Percentiles rank a stretch among this genome's conserved stretches.
phyloP scores from a whole-genome alignment of 2,329 filamentous ascomycete species.

The Golovinomyces cichoracearum region DNA sequence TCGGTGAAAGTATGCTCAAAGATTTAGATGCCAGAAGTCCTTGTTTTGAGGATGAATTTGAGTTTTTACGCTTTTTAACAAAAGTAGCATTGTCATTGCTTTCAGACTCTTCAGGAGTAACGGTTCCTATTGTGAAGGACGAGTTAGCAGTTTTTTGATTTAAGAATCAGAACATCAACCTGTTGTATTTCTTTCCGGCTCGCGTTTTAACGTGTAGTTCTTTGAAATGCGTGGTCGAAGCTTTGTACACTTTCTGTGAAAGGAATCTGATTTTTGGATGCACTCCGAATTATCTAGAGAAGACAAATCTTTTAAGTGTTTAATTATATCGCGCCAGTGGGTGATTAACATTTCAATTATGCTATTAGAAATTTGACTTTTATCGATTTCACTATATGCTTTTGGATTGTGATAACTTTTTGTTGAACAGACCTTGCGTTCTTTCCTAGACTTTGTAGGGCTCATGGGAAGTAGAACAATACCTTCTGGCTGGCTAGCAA shows the following conservation, averaged over 20 bases:
- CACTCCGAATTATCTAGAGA: constrained; percentile 5
- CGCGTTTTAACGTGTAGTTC: constrained; percentile 17
- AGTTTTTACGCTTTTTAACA: too few species aligned
- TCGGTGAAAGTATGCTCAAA: constrained; percentile 9
- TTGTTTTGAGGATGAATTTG: constrained; percentile 7
- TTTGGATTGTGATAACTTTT: constrained; percentile 8
- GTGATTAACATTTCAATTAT: constrained; percentile 39
- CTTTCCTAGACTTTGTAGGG: constrained; percentile 20
- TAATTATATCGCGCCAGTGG: constrained; percentile 37
- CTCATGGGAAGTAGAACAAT: constrained; percentile 12
- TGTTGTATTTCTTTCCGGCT: constrained; percentile 16
- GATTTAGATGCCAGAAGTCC: constrained; percentile 7
- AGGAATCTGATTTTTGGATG: constrained; percentile 4
- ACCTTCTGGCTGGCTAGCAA: constrained; percentile 10
- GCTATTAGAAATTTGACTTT: constrained; percentile 29
- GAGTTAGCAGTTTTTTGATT: not conserved
- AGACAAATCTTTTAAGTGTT: constrained; percentile 27
- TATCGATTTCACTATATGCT: constrained; percentile 21
- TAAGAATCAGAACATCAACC: not conserved
- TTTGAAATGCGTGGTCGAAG: constrained; percentile 21
- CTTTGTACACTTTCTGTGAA: constrained; percentile 4
- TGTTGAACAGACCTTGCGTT: constrained; percentile 14
- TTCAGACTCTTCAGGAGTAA: not conserved
- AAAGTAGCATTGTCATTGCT: constrained; percentile 2
- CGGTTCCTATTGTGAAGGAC: not conserved